These are phyloP conservation scores for Botrytis squamosa DNA, from an alignment of 2,329 filamentous ascomycete genomes.

Conservation along the genomic window DNA sequence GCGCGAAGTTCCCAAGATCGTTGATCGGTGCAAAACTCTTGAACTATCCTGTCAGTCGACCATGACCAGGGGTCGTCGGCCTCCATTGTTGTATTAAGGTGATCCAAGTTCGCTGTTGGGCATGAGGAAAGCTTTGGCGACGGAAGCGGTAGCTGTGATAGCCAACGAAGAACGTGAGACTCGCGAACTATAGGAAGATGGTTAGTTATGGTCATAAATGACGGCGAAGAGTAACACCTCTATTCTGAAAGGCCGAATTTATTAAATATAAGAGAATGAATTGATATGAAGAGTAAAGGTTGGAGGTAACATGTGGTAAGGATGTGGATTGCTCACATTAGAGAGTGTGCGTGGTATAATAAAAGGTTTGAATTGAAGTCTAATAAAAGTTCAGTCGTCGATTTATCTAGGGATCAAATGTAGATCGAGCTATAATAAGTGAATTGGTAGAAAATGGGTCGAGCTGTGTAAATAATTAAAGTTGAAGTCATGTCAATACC, in stretches of 20 bases:
- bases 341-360: not conserved
- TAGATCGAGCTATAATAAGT: not conserved
- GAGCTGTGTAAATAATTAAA: not conserved
- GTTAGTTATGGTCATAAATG: conserved; percentile 15
- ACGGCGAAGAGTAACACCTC: not conserved
- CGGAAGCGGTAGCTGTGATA: conserved; percentile 5
- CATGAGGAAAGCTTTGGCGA: not conserved
- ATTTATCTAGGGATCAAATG: not conserved
- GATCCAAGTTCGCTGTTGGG: not conserved
- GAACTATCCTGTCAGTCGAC: conserved; percentile 65
- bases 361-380: not conserved
- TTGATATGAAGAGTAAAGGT: not conserved
- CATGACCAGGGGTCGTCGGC: conserved; percentile 70
- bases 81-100: conserved; percentile 27
- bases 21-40: conserved; percentile 59
- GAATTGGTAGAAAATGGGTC: conserved; percentile 10
- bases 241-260: not conserved
- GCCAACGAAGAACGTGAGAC: conserved; percentile 4
- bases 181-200: conserved; percentile 1
- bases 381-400: not conserved
- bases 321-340: not conserved
- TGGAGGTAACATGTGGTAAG: not conserved
- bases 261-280: not conserved
- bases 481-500: not conserved
- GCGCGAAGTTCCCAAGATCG: conserved; percentile 48